These are phyloP conservation scores for Isatis tinctoria DNA, from an alignment of 345 rosid genomes.

Conservation along the genomic window DNA sequence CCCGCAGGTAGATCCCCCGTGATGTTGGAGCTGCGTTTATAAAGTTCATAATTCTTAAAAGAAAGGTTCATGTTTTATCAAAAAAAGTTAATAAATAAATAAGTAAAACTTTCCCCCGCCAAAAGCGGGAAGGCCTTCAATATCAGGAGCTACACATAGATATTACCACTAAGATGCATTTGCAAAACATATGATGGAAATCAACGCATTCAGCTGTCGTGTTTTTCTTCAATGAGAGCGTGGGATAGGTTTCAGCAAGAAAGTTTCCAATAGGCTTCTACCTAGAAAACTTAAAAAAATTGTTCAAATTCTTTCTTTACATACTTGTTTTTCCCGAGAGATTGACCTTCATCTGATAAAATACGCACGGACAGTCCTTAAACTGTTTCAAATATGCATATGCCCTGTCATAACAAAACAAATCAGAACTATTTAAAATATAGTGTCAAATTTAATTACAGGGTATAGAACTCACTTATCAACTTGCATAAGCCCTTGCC, in stretches of 20 bases:
- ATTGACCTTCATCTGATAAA: slow-evolving; percentile 67
- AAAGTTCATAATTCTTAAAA: slow-evolving; percentile 2
- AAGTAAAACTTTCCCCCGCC: background rate
- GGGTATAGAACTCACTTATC: slow-evolving; percentile 57
- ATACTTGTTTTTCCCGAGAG: slow-evolving; percentile 81
- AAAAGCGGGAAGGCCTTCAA: background rate
- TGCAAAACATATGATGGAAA: slow-evolving; percentile 8
- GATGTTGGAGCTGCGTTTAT: slow-evolving; percentile 66
- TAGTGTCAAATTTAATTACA: slow-evolving; percentile 2
- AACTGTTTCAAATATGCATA: slow-evolving; percentile 62
- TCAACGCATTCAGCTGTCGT: background rate
- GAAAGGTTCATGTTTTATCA: background rate
- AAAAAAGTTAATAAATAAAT: background rate
- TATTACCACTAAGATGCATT: slow-evolving; percentile 7
- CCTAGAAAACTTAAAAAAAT: slow-evolving; percentile 1
- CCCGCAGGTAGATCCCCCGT: slow-evolving; percentile 93
- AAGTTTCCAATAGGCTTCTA: slow-evolving; percentile 1
- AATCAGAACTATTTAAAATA: slow-evolving; percentile 25
- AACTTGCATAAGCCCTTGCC: slow-evolving; percentile 98
- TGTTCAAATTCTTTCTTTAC: slow-evolving; percentile 25
- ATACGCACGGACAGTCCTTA: slow-evolving; percentile 51
- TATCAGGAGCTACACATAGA: slow-evolving; percentile 2
- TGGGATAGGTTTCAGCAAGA: slow-evolving; percentile 14
- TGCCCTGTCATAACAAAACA: slow-evolving; percentile 56
- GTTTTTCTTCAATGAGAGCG: slow-evolving; percentile 2